Evolutionary conservation across 306 rosid species (phyloP).

Genomic region (Citrullus amarus): DNA sequence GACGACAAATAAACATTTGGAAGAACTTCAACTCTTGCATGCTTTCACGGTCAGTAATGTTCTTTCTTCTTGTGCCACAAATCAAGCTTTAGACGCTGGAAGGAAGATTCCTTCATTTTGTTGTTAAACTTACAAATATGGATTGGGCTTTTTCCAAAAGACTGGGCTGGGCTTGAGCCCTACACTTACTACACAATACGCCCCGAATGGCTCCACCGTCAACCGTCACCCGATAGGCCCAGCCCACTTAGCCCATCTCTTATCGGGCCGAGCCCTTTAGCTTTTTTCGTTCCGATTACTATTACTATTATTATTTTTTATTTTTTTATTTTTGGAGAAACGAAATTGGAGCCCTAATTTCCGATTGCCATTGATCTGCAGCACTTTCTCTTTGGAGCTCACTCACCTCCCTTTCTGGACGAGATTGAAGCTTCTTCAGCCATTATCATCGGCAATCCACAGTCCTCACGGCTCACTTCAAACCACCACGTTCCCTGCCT

Average conservation of each 20-base stretch:
- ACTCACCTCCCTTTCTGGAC: neutral
- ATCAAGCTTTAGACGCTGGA: conserved; percentile 43
- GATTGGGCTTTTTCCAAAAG: too few relatives aligned
- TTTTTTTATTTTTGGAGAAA: neutral
- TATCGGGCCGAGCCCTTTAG: neutral
- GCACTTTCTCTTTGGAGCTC: neutral
- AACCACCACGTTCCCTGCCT: neutral
- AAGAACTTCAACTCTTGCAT: too few relatives aligned
- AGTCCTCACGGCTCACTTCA: neutral
- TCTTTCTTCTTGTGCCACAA: conserved; percentile 49
- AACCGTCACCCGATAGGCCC: neutral
- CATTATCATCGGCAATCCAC: neutral
- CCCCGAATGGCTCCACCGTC: neutral
- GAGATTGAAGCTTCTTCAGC: neutral
- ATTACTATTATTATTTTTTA: neutral
- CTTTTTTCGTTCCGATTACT: neutral
- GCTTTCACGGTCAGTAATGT: conserved; percentile 42
- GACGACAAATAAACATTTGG: too few relatives aligned
- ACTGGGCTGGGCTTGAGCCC: too few relatives aligned
- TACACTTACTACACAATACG: too few relatives aligned
- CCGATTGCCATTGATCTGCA: neutral
- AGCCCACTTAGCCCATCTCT: neutral
- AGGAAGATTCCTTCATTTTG: conserved; percentile 45
- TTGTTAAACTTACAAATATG: conserved; percentile 7
- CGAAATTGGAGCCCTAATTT: neutral